Evolutionary conservation across 2,329 filamentous ascomycete species (phyloP).

Genomic region (Nannizziopsis barbatae): DNA sequence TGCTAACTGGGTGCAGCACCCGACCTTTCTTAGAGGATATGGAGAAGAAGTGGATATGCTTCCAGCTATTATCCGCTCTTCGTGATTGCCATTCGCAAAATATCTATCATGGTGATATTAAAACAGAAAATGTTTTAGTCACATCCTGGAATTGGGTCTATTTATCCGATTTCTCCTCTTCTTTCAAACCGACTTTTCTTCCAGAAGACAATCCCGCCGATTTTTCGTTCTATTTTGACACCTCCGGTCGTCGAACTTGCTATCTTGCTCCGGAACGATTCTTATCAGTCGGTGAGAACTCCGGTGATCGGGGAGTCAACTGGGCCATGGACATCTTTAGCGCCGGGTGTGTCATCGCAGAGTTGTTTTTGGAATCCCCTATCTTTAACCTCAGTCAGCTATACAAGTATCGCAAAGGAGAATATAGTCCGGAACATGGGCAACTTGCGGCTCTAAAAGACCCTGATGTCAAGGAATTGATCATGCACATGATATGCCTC

Average conservation of each 20-base stretch:
- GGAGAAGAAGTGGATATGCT: conserved; percentile 97
- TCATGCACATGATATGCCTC: conserved; percentile 90
- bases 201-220: conserved; percentile 95
- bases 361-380: conserved; percentile 85
- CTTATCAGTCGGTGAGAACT: conserved; percentile 56
- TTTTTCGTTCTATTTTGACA: conserved; percentile 97
- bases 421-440: conserved; percentile 76
- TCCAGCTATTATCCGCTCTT: conserved; percentile 83
- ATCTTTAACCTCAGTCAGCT: conserved; percentile 97
- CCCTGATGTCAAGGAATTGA: conserved; percentile 72
- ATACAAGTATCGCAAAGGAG: conserved; percentile 83
- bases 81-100: conserved; percentile 83
- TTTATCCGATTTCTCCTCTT: conserved; percentile 89
- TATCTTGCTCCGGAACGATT: conserved; percentile 94
- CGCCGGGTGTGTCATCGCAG: conserved; percentile 89
- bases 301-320: conserved; percentile 52
- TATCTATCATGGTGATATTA: conserved; percentile 95
- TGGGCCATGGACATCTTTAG: conserved; percentile 99
- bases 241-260: conserved; percentile 79
- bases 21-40: conserved; percentile 93
- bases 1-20: conserved; percentile 51
- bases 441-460: conserved; percentile 81
- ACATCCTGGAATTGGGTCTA: conserved; percentile 99
- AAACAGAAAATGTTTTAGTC: conserved; percentile 91
- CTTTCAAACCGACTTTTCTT: conserved; percentile 85